phyloP scores from a whole-genome alignment of 1,284 basidiomycete genomes.

The Ceratobasidium sp. region DNA sequence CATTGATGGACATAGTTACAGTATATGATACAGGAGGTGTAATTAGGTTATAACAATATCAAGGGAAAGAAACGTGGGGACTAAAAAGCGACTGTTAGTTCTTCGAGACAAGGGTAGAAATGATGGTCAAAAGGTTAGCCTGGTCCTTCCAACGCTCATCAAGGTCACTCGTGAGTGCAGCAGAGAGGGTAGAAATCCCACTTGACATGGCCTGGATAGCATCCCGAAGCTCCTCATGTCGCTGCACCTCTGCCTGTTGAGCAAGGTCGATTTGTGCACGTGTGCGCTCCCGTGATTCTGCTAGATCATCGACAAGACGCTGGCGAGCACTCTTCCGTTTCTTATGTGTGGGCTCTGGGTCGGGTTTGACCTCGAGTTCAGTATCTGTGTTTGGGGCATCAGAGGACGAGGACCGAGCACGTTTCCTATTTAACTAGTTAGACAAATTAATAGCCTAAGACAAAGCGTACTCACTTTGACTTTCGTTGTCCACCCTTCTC shows the following conservation, averaged over 20 bases:
- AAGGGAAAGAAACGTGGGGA: too few species aligned
- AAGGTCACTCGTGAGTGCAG: too few species aligned
- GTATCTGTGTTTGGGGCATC: too few species aligned
- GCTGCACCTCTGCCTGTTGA: not conserved
- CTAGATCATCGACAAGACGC: not conserved
- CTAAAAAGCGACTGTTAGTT: too few species aligned
- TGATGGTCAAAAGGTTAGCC: too few species aligned
- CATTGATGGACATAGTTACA: too few species aligned
- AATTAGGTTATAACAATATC: too few species aligned
- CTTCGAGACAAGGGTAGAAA: too few species aligned
- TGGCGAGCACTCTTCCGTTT: not conserved
- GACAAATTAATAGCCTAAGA: not conserved
- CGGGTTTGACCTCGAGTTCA: not conserved
- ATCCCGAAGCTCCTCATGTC: not conserved
- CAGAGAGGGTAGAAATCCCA: not conserved
- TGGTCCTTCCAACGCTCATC: too few species aligned
- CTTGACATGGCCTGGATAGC: not conserved
- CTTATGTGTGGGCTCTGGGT: not conserved
- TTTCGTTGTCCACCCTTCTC: not conserved
- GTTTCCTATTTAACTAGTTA: too few species aligned
- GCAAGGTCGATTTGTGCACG: not conserved
- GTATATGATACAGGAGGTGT: too few species aligned
- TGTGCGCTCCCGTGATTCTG: not conserved
- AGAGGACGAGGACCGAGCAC: too few species aligned
- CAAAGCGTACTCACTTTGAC: not conserved